Conservation (phyloP, 441 rosid species). For the Daphne laureola region DNA sequence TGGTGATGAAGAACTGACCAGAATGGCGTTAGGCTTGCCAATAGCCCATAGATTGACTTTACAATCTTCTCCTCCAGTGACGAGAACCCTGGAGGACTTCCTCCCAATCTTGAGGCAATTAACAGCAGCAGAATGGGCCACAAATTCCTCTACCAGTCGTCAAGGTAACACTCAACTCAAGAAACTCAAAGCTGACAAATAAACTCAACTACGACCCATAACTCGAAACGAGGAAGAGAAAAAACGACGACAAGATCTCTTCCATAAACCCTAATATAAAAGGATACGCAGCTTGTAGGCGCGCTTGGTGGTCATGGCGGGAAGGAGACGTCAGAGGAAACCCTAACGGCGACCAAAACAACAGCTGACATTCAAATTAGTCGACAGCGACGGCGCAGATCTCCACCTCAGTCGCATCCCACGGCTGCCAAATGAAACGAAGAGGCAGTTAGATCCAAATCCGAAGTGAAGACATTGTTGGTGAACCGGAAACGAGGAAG, state of each 20-base stretch:
- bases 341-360: conserved; percentile 24
- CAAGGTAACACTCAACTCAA: conserved; percentile 32
- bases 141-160: conserved; percentile 85
- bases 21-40: conserved; percentile 94
- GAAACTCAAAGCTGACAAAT: conserved; percentile 5
- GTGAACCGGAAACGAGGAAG: conserved; percentile 10
- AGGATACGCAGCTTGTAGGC: conserved; percentile 99
- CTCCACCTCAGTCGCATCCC: conserved; percentile 10
- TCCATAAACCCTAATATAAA: conserved; percentile 17
- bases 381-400: conserved; percentile 5
- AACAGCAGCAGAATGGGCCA: conserved; percentile 93
- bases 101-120: conserved; percentile 97
- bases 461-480: conserved; percentile 17
- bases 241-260: conserved; percentile 21
- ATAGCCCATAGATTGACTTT: conserved; percentile 99
- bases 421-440: conserved; percentile 10
- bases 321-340: conserved; percentile 24
- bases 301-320: conserved; percentile 92
- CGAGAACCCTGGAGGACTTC: conserved; percentile 88
- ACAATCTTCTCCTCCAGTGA: conserved; percentile 98
- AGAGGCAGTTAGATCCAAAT: conserved; percentile 27
- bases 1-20: conserved; percentile 47
- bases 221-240: conserved; percentile 13
- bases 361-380: conserved; percentile 28
- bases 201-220: conserved; percentile 8